Conservation (phyloP, 2,329 filamentous ascomycete species). For the Xylariaceae sp. region DNA sequence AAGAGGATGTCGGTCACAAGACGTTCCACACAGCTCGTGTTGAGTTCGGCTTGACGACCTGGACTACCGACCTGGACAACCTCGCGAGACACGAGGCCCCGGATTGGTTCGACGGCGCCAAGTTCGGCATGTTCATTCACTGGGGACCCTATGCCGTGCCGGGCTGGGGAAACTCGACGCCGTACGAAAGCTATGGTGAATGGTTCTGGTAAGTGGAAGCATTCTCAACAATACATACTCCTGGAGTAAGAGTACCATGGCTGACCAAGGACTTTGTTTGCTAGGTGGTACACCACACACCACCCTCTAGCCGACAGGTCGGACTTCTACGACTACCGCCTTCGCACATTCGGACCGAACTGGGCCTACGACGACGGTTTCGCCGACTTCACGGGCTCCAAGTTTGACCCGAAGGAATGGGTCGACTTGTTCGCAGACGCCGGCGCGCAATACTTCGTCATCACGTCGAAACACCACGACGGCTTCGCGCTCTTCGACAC, state of each 20-base stretch:
- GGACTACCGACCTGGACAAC: constrained; percentile 33
- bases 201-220: constrained; percentile 45
- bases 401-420: constrained; percentile 45
- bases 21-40: constrained; percentile 11
- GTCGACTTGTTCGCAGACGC: constrained; percentile 36
- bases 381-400: constrained; percentile 45
- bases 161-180: constrained; percentile 46
- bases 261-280: background rate
- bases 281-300: constrained; percentile 33
- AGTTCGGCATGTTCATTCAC: constrained; percentile 58
- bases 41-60: constrained; percentile 35
- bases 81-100: constrained; percentile 40
- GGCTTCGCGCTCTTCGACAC: constrained; percentile 43
- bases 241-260: too few species aligned
- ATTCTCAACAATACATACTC: too few species aligned
- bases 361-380: constrained; percentile 54
- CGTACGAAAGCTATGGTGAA: constrained; percentile 40
- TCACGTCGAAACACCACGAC: constrained; percentile 45
- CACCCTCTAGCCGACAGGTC: constrained; percentile 39
- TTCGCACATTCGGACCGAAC: constrained; percentile 46
- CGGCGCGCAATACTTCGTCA: constrained; percentile 41
- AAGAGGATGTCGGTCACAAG: constrained; percentile 14
- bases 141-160: constrained; percentile 54
- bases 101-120: constrained; percentile 50
- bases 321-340: constrained; percentile 44